A percentile compares a stretch with the other conserved stretches of the same genome.
These are phyloP conservation scores for Daldinia eschscholtzii DNA, from an alignment of 2,329 filamentous ascomycete genomes.

Conservation along the genomic window DNA sequence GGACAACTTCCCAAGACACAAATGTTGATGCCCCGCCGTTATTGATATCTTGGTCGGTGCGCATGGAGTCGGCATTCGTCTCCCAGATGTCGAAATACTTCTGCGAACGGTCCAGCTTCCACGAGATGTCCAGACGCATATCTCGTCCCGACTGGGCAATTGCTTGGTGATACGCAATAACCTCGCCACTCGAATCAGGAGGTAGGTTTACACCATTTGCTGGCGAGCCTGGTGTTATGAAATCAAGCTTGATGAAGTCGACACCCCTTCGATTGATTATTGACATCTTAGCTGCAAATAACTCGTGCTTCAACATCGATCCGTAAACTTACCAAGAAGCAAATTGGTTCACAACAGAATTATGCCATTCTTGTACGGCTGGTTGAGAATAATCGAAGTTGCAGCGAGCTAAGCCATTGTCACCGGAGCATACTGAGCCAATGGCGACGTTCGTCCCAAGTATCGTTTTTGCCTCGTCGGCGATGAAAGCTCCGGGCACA, in stretches of 20 bases:
- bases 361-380: constrained; percentile 48
- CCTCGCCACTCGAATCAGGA: constrained; percentile 42
- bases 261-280: constrained; percentile 39
- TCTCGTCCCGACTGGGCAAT: constrained; percentile 46
- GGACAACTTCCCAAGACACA: constrained; percentile 43
- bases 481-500: constrained; percentile 46
- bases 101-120: constrained; percentile 47
- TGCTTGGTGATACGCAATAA: constrained; percentile 47
- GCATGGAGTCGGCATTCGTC: constrained; percentile 47
- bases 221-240: constrained; percentile 48
- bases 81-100: constrained; percentile 47
- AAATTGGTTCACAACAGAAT: constrained; percentile 48
- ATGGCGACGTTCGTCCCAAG: constrained; percentile 46
- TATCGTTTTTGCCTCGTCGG: constrained; percentile 46
- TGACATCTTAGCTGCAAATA: constrained; percentile 3
- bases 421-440: constrained; percentile 39
- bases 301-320: neutral
- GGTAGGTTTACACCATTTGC: constrained; percentile 41
- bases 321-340: constrained; percentile 42
- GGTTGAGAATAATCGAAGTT: constrained; percentile 47
- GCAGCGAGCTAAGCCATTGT: constrained; percentile 40
- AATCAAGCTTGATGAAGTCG: constrained; percentile 50
- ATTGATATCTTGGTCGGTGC: constrained; percentile 49
- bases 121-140: constrained; percentile 50
- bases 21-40: constrained; percentile 45